These are phyloP conservation scores for Nevesoporus exiguus DNA, from an alignment of 768 basidiomycete species.

Conservation along the genomic window DNA sequence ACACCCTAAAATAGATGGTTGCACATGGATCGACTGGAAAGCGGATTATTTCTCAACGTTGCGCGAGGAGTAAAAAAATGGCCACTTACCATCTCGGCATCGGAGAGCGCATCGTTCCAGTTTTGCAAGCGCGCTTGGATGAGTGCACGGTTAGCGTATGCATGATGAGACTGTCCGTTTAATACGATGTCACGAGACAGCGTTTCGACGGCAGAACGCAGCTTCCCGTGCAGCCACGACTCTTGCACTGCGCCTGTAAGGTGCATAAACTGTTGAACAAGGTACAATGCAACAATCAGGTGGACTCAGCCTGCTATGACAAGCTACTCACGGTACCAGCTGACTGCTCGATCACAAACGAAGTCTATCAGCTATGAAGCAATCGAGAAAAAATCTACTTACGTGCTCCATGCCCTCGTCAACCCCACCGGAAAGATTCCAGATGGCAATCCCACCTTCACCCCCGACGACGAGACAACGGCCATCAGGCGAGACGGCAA, in stretches of 20 bases:
- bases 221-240: slow-evolving; percentile 4
- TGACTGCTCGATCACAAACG: not conserved
- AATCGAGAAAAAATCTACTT: not conserved
- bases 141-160: slow-evolving; percentile 10
- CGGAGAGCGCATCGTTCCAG: slow-evolving; percentile 1
- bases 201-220: slow-evolving; percentile 1
- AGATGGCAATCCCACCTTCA: slow-evolving; percentile 13
- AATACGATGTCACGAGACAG: slow-evolving; percentile 10
- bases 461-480: slow-evolving; percentile 9
- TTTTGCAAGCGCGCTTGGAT: slow-evolving; percentile 7
- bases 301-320: not conserved
- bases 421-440: slow-evolving; percentile 1
- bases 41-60: not conserved
- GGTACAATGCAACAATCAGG: not conserved
- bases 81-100: slow-evolving; percentile 14
- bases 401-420: not conserved
- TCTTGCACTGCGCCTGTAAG: not conserved
- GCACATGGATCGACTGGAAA: slow-evolving; percentile 9
- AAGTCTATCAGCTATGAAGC: not conserved
- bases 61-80: not conserved
- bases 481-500: slow-evolving; percentile 10
- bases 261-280: slow-evolving; percentile 11
- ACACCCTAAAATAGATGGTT: slow-evolving; percentile 12
- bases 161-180: slow-evolving; percentile 1
- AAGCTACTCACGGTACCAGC: slow-evolving; percentile 1